Evolutionary conservation across 1,284 basidiomycete species (phyloP).

Genomic region (Apiotrichum akiyoshidainum): DNA sequence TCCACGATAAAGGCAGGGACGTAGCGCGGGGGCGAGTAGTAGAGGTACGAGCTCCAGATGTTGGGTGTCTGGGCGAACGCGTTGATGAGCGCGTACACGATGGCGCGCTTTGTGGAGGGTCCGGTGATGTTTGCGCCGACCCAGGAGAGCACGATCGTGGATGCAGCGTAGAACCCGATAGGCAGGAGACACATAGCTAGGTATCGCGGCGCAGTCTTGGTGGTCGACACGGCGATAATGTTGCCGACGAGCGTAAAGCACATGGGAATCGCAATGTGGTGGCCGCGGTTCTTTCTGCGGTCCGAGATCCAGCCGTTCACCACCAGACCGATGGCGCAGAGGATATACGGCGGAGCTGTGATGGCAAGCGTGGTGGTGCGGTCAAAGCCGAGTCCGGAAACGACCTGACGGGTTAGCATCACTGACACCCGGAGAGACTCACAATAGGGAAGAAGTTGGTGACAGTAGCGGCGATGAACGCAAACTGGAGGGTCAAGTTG

Average conservation of each 20-base stretch:
- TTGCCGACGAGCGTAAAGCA: constrained; percentile 26
- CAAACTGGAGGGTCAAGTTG: constrained; percentile 4
- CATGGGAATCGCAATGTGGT: constrained; percentile 24
- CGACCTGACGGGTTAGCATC: not conserved
- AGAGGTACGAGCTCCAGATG: constrained; percentile 48
- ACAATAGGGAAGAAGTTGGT: constrained; percentile 45
- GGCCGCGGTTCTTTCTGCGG: constrained; percentile 35
- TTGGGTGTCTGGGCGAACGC: constrained; percentile 47
- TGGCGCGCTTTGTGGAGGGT: constrained; percentile 47
- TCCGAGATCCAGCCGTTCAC: constrained; percentile 44
- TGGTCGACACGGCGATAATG: constrained; percentile 33
- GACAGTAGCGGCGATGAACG: constrained; percentile 13
- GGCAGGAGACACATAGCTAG: constrained; percentile 43
- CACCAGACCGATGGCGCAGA: constrained; percentile 27
- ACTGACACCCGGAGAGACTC: too few species aligned
- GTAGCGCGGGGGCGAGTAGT: constrained; percentile 38
- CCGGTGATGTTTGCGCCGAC: constrained; percentile 45
- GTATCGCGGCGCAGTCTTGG: constrained; percentile 36
- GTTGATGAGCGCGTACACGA: constrained; percentile 48
- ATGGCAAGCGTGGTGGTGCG: constrained; percentile 45
- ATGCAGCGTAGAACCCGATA: constrained; percentile 41
- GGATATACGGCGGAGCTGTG: constrained; percentile 47
- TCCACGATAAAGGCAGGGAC: constrained; percentile 45
- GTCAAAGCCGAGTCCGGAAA: constrained; percentile 37
- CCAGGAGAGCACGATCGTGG: constrained; percentile 47